Evolutionary conservation across 805 yeast genomes (phyloP).

Genomic region (Blastobotrys muscicola): DNA sequence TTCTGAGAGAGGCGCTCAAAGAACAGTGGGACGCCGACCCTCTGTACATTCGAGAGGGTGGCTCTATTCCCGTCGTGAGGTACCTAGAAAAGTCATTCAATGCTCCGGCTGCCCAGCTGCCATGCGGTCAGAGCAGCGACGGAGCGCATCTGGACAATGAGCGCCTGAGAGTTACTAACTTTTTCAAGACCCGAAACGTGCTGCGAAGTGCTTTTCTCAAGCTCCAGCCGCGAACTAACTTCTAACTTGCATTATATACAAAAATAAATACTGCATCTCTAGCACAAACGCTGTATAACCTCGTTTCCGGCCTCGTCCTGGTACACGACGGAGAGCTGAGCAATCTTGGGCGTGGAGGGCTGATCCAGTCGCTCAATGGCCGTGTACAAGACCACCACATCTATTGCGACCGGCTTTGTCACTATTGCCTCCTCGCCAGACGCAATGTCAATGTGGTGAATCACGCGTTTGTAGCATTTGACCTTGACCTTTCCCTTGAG

Average conservation of each 20-base stretch:
- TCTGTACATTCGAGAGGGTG: slow-evolving; percentile 87
- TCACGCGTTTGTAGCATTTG: too few species aligned
- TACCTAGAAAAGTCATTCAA: slow-evolving; percentile 69
- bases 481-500: slow-evolving; percentile 8
- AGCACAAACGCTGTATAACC: slow-evolving; percentile 8
- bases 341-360: too few species aligned
- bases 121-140: slow-evolving; percentile 93
- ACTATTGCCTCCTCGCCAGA: too few species aligned
- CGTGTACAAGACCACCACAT: too few species aligned
- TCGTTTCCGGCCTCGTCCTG: slow-evolving; percentile 4
- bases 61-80: slow-evolving; percentile 86
- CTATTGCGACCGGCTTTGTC: too few species aligned
- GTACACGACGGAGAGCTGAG: not conserved
- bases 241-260: not conserved
- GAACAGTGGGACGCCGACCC: slow-evolving; percentile 77
- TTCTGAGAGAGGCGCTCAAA: slow-evolving; percentile 51
- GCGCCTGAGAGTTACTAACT: slow-evolving; percentile 65
- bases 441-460: too few species aligned
- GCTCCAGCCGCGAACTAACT: slow-evolving; percentile 1
- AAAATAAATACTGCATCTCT: not conserved
- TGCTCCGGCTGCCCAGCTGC: slow-evolving; percentile 91
- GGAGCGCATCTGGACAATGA: slow-evolving; percentile 91
- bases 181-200: slow-evolving; percentile 63
- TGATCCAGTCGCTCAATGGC: too few species aligned
- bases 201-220: slow-evolving; percentile 16